A percentile compares a stretch with the other conserved stretches of the same genome.
phyloP scores from a whole-genome alignment of 257 asterid genomes.

The Solanum boliviense region DNA sequence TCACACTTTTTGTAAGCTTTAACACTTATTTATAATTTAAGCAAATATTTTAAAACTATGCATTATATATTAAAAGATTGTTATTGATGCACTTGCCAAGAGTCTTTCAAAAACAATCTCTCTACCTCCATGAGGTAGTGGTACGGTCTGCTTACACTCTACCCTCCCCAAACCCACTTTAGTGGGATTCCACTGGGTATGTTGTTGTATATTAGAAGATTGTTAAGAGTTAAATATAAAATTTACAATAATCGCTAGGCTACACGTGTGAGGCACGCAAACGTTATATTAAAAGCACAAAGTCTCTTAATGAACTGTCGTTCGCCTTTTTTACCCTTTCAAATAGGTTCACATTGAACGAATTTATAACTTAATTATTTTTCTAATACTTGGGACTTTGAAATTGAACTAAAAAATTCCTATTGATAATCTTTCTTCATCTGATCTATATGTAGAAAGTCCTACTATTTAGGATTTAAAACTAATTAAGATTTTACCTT shows the following conservation, averaged over 20 bases:
- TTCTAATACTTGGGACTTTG: background rate
- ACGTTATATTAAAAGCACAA: background rate
- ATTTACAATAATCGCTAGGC: background rate
- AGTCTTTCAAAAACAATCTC: background rate
- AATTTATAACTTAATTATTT: background rate
- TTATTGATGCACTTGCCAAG: background rate
- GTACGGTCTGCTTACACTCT: background rate
- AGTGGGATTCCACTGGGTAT: background rate
- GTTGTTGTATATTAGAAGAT: background rate
- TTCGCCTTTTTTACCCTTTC: background rate
- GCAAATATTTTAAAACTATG: background rate
- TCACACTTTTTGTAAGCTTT: background rate
- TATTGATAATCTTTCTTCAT: background rate
- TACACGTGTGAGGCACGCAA: background rate
- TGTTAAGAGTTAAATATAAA: background rate
- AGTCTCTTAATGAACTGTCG: background rate
- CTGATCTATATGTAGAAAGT: background rate
- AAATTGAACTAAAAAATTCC: background rate
- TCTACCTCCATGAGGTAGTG: background rate
- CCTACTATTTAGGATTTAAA: background rate
- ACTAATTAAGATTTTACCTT: background rate
- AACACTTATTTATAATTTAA: background rate
- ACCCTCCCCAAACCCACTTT: background rate
- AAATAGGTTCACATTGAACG: background rate
- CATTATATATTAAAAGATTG: background rate